Percentiles rank a stretch among this genome's conserved stretches.
These are phyloP conservation scores for Kalmusia sp. DNA, from an alignment of 2,329 filamentous ascomycete genomes.

Conservation along the genomic window DNA sequence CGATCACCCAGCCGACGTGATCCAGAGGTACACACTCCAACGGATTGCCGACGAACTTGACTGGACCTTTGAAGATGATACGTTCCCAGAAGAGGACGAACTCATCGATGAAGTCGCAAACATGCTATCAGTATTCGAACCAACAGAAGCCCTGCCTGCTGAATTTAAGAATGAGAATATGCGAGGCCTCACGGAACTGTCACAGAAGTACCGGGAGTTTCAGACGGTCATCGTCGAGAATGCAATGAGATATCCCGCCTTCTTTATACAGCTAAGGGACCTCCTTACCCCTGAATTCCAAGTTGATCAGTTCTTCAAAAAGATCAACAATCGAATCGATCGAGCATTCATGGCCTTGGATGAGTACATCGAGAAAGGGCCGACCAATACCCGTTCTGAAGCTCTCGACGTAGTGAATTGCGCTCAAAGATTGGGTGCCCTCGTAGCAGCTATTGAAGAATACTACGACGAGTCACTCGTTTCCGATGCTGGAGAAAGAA, in stretches of 20 bases:
- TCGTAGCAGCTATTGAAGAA: slow-evolving; percentile 37
- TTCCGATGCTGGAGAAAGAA: slow-evolving; percentile 20
- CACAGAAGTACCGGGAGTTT: slow-evolving; percentile 42
- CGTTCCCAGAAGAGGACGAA: slow-evolving; percentile 35
- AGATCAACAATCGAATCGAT: slow-evolving; percentile 38
- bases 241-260: slow-evolving; percentile 32
- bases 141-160: slow-evolving; percentile 39
- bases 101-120: slow-evolving; percentile 38
- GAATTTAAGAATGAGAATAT: slow-evolving; percentile 38
- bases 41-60: slow-evolving; percentile 34
- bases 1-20: slow-evolving; percentile 36
- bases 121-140: slow-evolving; percentile 48
- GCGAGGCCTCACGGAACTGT: slow-evolving; percentile 29
- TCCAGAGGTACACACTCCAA: slow-evolving; percentile 33
- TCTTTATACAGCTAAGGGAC: slow-evolving; percentile 34
- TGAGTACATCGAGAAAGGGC: slow-evolving; percentile 37
- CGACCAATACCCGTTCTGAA: slow-evolving; percentile 30
- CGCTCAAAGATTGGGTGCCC: slow-evolving; percentile 33
- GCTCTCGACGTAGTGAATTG: slow-evolving; percentile 37
- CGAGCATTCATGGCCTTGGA: slow-evolving; percentile 38
- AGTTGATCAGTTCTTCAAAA: slow-evolving; percentile 43
- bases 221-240: slow-evolving; percentile 36
- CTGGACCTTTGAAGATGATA: slow-evolving; percentile 40
- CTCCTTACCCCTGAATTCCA: slow-evolving; percentile 42
- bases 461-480: slow-evolving; percentile 32